phyloP scores from a whole-genome alignment of 169 alveolate species.

The Plasmodium inui region DNA sequence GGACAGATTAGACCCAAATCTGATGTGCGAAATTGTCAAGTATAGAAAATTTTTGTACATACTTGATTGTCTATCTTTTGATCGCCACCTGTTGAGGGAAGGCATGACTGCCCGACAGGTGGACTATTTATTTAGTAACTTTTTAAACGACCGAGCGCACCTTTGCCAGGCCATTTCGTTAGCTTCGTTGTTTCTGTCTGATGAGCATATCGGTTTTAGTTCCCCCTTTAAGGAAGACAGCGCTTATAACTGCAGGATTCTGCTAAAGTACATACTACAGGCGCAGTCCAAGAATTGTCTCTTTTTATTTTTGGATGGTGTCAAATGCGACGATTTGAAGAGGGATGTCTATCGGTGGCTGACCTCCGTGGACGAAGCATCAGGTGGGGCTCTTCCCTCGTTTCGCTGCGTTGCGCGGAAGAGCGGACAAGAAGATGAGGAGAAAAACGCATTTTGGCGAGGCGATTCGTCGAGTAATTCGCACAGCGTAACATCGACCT shows the following conservation, averaged over 20 bases:
- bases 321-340: constrained; percentile 16
- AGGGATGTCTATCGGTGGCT: constrained; percentile 2
- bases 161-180: constrained; percentile 27
- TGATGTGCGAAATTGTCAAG: constrained; percentile 42
- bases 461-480: not conserved
- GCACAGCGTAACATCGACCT: not conserved
- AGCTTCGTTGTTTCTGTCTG: constrained; percentile 23
- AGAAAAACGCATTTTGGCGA: not conserved
- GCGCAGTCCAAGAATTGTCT: constrained; percentile 47
- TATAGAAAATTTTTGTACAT: constrained; percentile 44
- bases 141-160: constrained; percentile 18
- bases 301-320: constrained; percentile 30
- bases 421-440: too few species aligned
- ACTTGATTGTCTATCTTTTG: constrained; percentile 18
- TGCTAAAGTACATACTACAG: constrained; percentile 37
- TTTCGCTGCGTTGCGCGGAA: not conserved
- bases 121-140: constrained; percentile 36
- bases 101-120: constrained; percentile 5
- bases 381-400: constrained; percentile 20
- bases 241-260: constrained; percentile 7
- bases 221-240: constrained; percentile 34
- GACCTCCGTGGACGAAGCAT: not conserved
- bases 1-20: constrained; percentile 37
- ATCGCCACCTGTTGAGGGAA: constrained; percentile 16
- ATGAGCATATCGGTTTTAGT: not conserved